Percentiles rank a stretch among this genome's conserved stretches.
These are phyloP conservation scores for Neurospora sp. DNA, from an alignment of 495 filamentous ascomycete species.

Conservation along the genomic window DNA sequence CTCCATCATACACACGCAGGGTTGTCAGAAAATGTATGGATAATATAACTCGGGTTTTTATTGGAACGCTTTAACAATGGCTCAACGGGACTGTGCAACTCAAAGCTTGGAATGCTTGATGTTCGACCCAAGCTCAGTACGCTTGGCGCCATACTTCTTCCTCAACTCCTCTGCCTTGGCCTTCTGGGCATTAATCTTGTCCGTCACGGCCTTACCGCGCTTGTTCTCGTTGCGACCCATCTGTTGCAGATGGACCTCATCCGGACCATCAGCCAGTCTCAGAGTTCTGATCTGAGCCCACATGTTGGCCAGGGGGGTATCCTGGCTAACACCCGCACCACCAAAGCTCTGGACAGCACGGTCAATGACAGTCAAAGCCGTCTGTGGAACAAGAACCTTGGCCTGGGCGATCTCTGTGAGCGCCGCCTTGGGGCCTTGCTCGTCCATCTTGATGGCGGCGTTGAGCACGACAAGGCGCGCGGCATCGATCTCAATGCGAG, in stretches of 20 bases:
- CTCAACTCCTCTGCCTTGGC: slow-evolving; percentile 56
- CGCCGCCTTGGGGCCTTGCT: slow-evolving; percentile 66
- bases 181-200: slow-evolving; percentile 55
- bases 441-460: slow-evolving; percentile 82
- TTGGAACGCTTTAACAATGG: background rate
- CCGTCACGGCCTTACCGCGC: slow-evolving; percentile 49
- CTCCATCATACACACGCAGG: background rate
- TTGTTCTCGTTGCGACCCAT: slow-evolving; percentile 79
- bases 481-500: slow-evolving; percentile 81
- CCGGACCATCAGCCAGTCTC: slow-evolving; percentile 80
- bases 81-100: background rate
- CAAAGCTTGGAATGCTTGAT: slow-evolving; percentile 42
- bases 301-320: slow-evolving; percentile 79
- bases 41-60: background rate
- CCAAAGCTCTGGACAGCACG: slow-evolving; percentile 80
- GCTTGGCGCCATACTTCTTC: slow-evolving; percentile 45
- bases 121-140: slow-evolving; percentile 38
- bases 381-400: slow-evolving; percentile 73
- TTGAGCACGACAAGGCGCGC: slow-evolving; percentile 80
- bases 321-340: slow-evolving; percentile 77
- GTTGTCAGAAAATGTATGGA: background rate
- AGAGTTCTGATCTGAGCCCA: slow-evolving; percentile 79
- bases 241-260: slow-evolving; percentile 91
- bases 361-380: slow-evolving; percentile 71
- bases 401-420: slow-evolving; percentile 80